These are phyloP conservation scores for Vitrella brassicaformis DNA, from an alignment of 73 alveolate species.

Conservation along the genomic window DNA sequence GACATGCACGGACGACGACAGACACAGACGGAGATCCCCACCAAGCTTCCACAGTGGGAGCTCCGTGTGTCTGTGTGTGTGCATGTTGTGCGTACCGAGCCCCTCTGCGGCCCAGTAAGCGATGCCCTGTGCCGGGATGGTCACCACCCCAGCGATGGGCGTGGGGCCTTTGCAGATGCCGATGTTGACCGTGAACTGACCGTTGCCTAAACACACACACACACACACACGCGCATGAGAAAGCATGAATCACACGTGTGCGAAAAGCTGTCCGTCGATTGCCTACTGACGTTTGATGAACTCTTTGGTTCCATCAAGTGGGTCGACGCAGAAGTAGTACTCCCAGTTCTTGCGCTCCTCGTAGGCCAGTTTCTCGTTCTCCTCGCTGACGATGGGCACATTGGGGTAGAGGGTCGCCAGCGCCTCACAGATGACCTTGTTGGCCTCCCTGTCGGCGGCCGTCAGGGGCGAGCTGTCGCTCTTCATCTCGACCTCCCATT, in stretches of 20 bases:
- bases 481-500: not conserved
- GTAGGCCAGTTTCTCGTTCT: not conserved
- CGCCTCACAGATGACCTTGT: not conserved
- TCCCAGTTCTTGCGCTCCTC: not conserved
- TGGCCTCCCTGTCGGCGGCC: not conserved
- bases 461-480: not conserved
- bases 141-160: not conserved
- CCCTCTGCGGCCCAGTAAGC: not conserved
- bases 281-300: not conserved
- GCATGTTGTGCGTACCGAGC: not conserved
- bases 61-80: not conserved
- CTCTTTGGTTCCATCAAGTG: not conserved
- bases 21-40: not conserved
- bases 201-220: not conserved
- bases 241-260: too few species aligned
- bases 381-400: not conserved
- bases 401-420: not conserved
- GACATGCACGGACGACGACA: not conserved
- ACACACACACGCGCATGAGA: too few species aligned
- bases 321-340: not conserved
- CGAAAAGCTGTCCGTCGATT: too few species aligned
- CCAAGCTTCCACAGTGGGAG: not conserved
- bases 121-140: not conserved
- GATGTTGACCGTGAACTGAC: not conserved
- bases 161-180: not conserved